Conservation (phyloP, 176 grass and related monocot genomes). For the Carex cristatella region DNA sequence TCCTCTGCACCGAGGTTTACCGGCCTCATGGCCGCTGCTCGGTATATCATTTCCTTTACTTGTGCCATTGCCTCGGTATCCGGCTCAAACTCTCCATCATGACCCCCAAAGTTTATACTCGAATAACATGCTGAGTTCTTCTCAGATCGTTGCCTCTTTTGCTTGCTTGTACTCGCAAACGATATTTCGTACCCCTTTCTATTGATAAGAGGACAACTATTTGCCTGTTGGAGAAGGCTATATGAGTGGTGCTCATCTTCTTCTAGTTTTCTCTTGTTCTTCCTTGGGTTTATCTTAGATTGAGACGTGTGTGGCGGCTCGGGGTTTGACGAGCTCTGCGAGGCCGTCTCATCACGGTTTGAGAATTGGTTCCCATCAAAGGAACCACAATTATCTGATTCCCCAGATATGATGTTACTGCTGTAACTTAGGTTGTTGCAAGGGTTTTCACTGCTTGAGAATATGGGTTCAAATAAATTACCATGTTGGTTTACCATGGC, state of each 20-base stretch:
- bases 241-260: constrained; percentile 22
- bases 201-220: background rate
- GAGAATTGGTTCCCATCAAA: constrained; percentile 25
- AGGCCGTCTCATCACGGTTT: constrained; percentile 51
- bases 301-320: background rate
- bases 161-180: constrained; percentile 19
- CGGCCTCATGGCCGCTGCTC: constrained; percentile 63
- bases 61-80: constrained; percentile 80
- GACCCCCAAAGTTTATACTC: constrained; percentile 29
- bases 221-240: constrained; percentile 17
- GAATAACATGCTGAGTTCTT: constrained; percentile 17
- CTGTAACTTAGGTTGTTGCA: constrained; percentile 33
- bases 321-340: constrained; percentile 50
- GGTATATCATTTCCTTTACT: constrained; percentile 90
- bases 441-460: constrained; percentile 27
- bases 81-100: constrained; percentile 40
- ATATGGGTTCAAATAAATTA: constrained; percentile 23
- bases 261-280: constrained; percentile 36
- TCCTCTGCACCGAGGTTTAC: constrained; percentile 46
- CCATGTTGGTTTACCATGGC: background rate
- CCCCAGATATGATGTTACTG: constrained; percentile 71
- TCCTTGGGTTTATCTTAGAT: background rate
- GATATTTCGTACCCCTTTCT: constrained; percentile 21
- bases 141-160: constrained; percentile 21
- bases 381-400: constrained; percentile 48